phyloP scores from a whole-genome alignment of 768 basidiomycete genomes.

The Podaxis sp. region DNA sequence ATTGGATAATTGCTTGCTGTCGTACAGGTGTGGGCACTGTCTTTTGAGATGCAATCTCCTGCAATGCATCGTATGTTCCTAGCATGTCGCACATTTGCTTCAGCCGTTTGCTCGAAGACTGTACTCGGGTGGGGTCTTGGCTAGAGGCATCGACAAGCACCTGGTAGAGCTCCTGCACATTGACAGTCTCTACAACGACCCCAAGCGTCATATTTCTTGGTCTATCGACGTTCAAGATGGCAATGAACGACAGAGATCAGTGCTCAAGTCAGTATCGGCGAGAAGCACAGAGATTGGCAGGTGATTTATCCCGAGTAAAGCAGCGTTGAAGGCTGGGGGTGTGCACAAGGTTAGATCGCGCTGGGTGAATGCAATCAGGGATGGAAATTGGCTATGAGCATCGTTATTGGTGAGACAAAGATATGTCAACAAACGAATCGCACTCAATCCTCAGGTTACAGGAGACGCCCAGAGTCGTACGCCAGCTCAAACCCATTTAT shows the following conservation, averaged over 20 bases:
- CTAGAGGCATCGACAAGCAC: conserved; percentile 68
- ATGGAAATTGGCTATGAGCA: background rate
- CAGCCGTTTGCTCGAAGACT: conserved; percentile 51
- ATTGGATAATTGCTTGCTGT: conserved; percentile 81
- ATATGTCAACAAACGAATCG: conserved; percentile 4
- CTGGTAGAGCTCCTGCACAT: conserved; percentile 61
- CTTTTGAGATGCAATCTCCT: conserved; percentile 65
- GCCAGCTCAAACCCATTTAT: background rate
- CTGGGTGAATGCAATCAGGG: background rate
- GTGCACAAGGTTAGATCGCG: background rate
- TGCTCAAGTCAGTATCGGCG: background rate
- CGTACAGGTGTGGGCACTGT: conserved; percentile 62
- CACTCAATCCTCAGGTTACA: background rate
- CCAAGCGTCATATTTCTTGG: conserved; percentile 24
- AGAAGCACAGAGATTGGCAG: background rate
- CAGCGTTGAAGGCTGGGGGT: background rate
- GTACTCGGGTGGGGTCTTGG: conserved; percentile 57
- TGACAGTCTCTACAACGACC: conserved; percentile 38
- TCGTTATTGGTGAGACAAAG: background rate
- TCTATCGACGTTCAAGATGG: conserved; percentile 23
- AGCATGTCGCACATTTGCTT: conserved; percentile 64
- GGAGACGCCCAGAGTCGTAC: background rate
- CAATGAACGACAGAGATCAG: background rate
- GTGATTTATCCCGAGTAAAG: background rate
- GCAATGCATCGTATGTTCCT: conserved; percentile 68